These are phyloP conservation scores for Globisporangium paroecandrum DNA, from an alignment of 352 stramenopile genomes.

Conservation along the genomic window DNA sequence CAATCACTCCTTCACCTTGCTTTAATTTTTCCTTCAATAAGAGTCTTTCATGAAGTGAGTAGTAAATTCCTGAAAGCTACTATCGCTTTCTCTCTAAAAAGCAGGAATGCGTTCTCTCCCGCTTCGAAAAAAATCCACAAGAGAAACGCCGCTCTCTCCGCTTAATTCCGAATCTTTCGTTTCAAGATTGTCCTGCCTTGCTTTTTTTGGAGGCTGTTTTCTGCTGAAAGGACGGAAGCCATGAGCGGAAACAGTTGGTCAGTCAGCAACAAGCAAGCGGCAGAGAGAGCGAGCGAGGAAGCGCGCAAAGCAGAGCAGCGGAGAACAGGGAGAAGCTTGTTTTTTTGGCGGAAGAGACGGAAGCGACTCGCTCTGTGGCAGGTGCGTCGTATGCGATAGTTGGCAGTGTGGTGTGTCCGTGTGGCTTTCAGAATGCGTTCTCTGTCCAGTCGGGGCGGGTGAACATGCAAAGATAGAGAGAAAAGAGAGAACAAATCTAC, in stretches of 20 bases:
- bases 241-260: slow-evolving; percentile 5
- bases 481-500: not conserved
- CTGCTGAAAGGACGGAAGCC: slow-evolving; percentile 3
- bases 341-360: slow-evolving; percentile 8
- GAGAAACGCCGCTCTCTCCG: slow-evolving; percentile 4
- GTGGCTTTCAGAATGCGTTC: not conserved
- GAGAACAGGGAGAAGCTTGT: not conserved
- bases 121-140: slow-evolving; percentile 6
- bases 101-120: slow-evolving; percentile 7
- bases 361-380: not conserved
- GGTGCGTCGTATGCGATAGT: slow-evolving; percentile 12
- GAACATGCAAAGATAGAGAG: not conserved
- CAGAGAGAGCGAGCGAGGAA: slow-evolving; percentile 16
- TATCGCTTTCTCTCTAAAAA: not conserved
- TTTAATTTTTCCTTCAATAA: not conserved
- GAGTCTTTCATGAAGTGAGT: too few species aligned
- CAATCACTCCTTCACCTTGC: not conserved
- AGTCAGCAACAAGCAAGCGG: not conserved
- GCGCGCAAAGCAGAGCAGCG: not conserved
- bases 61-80: not conserved
- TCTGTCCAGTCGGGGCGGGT: not conserved
- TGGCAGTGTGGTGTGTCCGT: not conserved
- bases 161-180: slow-evolving; percentile 17
- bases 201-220: not conserved
- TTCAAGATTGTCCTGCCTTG: slow-evolving; percentile 14